Conservation (phyloP, 768 basidiomycete genomes). For the Boletus bicolor region DNA sequence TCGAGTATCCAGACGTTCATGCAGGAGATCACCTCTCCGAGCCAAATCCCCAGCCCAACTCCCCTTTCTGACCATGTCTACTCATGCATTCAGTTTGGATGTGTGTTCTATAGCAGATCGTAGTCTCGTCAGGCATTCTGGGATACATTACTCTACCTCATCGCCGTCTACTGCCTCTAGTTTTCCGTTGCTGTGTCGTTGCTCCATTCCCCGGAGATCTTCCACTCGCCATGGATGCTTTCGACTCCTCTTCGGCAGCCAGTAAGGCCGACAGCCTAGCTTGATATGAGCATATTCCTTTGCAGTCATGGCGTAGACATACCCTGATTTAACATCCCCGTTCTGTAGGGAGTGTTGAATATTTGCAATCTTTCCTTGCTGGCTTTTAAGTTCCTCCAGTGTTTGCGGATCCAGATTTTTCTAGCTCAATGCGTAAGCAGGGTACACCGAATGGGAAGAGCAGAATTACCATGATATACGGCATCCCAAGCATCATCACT, state of each 20-base stretch:
- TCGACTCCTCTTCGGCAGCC: constrained; percentile 39
- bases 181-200: constrained; percentile 31
- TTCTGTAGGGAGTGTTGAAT: constrained; percentile 55
- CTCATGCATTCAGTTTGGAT: background rate
- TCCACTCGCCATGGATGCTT: constrained; percentile 22
- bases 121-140: background rate
- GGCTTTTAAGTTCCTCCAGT: constrained; percentile 59
- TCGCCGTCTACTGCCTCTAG: constrained; percentile 36
- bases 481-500: constrained; percentile 66
- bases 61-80: constrained; percentile 2
- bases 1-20: constrained; percentile 45
- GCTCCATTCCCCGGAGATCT: constrained; percentile 19
- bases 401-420: constrained; percentile 75
- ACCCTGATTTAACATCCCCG: constrained; percentile 62
- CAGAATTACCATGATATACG: constrained; percentile 64
- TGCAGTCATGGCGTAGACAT: constrained; percentile 17
- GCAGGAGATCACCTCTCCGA: constrained; percentile 1
- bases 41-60: constrained; percentile 11
- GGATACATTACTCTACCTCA: constrained; percentile 9
- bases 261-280: constrained; percentile 45
- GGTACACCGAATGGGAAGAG: background rate
- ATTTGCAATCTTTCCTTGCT: constrained; percentile 53
- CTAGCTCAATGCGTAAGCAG: constrained; percentile 35
- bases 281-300: constrained; percentile 3
- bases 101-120: constrained; percentile 8